Evolutionary conservation across 352 stramenopile species (phyloP), one percentile per base, ranked within the genome.

Genomic region (Globisporangium paroecandrum): DNA sequence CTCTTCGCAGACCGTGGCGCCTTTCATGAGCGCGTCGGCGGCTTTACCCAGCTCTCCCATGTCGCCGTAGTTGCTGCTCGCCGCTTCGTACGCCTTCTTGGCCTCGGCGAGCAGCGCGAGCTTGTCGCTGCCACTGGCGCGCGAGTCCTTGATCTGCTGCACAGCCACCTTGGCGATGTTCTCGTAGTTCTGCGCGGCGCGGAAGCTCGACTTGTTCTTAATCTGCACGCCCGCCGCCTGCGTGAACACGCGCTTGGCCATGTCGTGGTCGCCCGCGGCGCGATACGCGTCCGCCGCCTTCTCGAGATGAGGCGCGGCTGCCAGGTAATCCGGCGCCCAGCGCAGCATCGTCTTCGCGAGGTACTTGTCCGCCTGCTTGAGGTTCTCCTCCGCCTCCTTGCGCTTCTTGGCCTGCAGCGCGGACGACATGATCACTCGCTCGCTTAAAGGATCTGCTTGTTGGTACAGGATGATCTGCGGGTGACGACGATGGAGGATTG

Each of bases 31-130:
- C 20, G 84, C 85, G 27, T 94, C 87, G 0, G 84, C 83, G n/a
- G 84, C 85, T 69, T 94, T 94, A 25, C 87, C 87, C 24, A 94
- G 70, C 72, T 94, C 87, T 36, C 86, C 84, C 85, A 92, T 94
- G 68, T 94, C 87, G 59, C 81, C 78, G 57, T 93, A 94, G 58
- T 85, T 77, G 36, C 70, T 66, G 73, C 82, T 88, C 25, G 83
- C 87, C 0, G 75, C 70, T 65, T 93, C 85, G 62, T 86, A 94
- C 5, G 77, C 77, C 47, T 83, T 72, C 34, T 77, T 81, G 6
- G 81, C 78, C 62, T 91, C 83, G 20, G 64, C 60, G 4, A 83
- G 74, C 15, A 79, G 76, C 54, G 81, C 74, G 41, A 71, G 56
- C 0, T 70, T 74, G 36, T 71, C 69, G 24, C 65, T 43, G 13